Percentiles rank a stretch among this genome's conserved stretches.
These are phyloP conservation scores for Fomitopsis pulvina DNA, from an alignment of 768 basidiomycete genomes.

Conservation along the genomic window DNA sequence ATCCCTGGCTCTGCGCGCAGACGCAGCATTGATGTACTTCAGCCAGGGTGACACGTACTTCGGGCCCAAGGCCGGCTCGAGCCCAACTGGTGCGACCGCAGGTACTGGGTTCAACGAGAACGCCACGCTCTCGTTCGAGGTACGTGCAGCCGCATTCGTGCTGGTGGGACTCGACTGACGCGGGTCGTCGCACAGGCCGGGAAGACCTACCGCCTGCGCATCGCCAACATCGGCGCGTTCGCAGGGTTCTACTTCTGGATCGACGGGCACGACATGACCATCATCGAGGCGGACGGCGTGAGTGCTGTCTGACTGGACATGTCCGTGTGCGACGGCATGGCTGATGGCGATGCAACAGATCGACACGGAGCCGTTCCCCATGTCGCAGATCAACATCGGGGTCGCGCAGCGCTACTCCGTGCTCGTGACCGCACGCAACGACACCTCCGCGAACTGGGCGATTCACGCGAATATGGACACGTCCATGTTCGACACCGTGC, in stretches of 20 bases:
- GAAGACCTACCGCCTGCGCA: conserved; percentile 83
- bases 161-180: neutral
- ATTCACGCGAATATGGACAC: conserved; percentile 90
- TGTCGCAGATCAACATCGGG: conserved; percentile 65
- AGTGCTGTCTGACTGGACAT: conserved; percentile 19
- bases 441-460: conserved; percentile 73
- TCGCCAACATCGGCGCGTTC: conserved; percentile 80
- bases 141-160: neutral
- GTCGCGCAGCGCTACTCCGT: conserved; percentile 94
- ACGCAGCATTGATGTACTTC: conserved; percentile 80
- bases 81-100: conserved; percentile 38
- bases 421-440: conserved; percentile 86
- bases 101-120: conserved; percentile 83
- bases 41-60: conserved; percentile 69
- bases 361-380: conserved; percentile 68
- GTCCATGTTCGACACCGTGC: conserved; percentile 83
- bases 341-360: conserved; percentile 33
- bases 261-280: conserved; percentile 78
- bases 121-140: conserved; percentile 71
- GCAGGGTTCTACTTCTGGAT: conserved; percentile 82
- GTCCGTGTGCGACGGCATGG: neutral
- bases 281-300: conserved; percentile 83
- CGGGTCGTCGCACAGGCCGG: conserved; percentile 60
- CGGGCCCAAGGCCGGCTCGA: conserved; percentile 46
- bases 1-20: conserved; percentile 33